Evolutionary conservation across 768 basidiomycete species (phyloP).

Genomic region (Suillus ampliporus): DNA sequence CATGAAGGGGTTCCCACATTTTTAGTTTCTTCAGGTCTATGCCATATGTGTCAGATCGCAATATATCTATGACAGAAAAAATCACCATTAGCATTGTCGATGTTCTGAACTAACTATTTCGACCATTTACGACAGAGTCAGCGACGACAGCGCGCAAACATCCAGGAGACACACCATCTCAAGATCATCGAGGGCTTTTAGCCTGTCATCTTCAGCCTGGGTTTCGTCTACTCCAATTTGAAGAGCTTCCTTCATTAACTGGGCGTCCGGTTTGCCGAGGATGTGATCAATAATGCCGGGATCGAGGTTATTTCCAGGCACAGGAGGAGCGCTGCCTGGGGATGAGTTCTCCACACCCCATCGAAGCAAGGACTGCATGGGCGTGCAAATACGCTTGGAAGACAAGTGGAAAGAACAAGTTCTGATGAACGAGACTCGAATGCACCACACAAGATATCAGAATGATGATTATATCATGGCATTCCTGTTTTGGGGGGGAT

Average conservation of each 20-base stretch:
- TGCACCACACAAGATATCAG: background rate
- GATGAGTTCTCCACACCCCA: constrained; percentile 82
- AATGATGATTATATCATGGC: too few relatives aligned
- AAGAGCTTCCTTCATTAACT: constrained; percentile 83
- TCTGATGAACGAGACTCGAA: background rate
- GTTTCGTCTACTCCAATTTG: constrained; percentile 62
- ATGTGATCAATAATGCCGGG: constrained; percentile 86
- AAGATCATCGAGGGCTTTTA: constrained; percentile 79
- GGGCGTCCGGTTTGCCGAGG: constrained; percentile 82
- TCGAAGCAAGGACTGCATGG: constrained; percentile 78
- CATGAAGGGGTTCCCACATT: constrained; percentile 81
- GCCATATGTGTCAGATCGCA: constrained; percentile 2
- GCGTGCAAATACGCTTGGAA: background rate
- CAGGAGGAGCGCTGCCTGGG: constrained; percentile 41
- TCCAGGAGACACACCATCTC: constrained; percentile 70
- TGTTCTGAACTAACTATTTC: constrained; percentile 77
- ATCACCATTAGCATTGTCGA: constrained; percentile 87
- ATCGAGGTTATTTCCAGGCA: constrained; percentile 61
- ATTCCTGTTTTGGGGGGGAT: constrained; percentile 3
- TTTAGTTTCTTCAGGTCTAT: constrained; percentile 76
- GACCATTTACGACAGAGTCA: background rate
- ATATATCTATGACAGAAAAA: background rate
- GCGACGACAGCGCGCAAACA: background rate
- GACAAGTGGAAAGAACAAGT: background rate
- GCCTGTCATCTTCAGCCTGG: constrained; percentile 59